phyloP scores from a whole-genome alignment of 768 basidiomycete species.

The Tulasnella sp. region DNA sequence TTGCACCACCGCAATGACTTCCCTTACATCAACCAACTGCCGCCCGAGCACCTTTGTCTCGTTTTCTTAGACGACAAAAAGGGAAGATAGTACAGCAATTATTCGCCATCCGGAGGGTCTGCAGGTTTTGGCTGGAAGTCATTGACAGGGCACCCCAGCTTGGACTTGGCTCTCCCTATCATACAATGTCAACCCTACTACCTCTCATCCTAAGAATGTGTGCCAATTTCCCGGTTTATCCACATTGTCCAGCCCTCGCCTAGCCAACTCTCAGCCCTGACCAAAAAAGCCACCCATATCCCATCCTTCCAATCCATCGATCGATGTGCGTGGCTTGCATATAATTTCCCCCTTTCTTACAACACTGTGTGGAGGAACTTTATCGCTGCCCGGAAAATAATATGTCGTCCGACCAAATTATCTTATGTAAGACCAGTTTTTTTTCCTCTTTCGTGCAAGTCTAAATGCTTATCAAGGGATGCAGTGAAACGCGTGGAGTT shows the following conservation, averaged over 20 bases:
- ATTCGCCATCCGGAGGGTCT: not conserved
- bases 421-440: not conserved
- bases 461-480: not conserved
- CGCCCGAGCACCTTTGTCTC: not conserved
- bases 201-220: not conserved
- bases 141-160: not conserved
- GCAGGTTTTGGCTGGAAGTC: not conserved
- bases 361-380: not conserved
- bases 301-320: not conserved
- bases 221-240: not conserved
- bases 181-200: too few species aligned
- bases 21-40: not conserved
- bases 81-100: not conserved
- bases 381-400: not conserved
- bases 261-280: too few species aligned
- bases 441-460: not conserved
- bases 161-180: not conserved
- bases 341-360: not conserved
- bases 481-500: not conserved
- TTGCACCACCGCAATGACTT: not conserved
- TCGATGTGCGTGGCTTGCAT: too few species aligned
- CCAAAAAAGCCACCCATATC: too few species aligned
- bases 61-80: not conserved
- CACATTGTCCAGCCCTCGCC: not conserved
- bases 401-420: not conserved